Base-by-base conservation (phyloP, 2,329 filamentous ascomycete genomes). In the Sporothrix dimorphospora region DNA sequence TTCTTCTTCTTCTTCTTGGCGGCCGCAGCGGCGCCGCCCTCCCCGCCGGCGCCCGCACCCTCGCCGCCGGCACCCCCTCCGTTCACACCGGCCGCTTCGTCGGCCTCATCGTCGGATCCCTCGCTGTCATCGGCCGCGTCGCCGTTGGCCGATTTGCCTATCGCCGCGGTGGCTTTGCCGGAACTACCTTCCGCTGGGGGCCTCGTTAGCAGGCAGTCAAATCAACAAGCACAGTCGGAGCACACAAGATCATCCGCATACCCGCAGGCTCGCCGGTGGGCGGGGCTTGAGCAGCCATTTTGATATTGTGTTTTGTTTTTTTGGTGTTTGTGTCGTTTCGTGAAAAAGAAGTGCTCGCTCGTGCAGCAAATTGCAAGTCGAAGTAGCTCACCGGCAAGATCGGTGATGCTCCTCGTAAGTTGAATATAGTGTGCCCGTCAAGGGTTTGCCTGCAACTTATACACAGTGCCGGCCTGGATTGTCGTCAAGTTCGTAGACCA, bases 31-130 rank as follows among this genome's bases (percentile, higher is more conserved):
- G 77, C 81, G 16, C 42, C 81, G 16, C 42, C 72, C 34, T 47
- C 69, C 4, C 30, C 65, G n/a, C 38, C 70, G 16, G 45, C 71
- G n/a, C 49, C 71, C 8, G 45, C 71, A 14, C 49, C 71, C 8
- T 30, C 21, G 4, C 19, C 63, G 19, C 40, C 61, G 51, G 76
- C 80, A 45, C 59, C 49, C 19, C 69, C 49, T 12, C 69, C 61
- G 21, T 70, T 68, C 9, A 79, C 79, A 6, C 82, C 83, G 7
- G 80, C 80, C 16, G 79, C 78, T 9, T 78, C 83, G 24, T 86
- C 85, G 3, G 83, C 84, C 11, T 87, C 86, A 66, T 87, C 86
- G 34, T 85, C 85, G n/a, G 84, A 86, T 71, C 86, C 85, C 72
- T 85, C 85, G 74, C 81, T 82, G 57, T 85, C 84, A 73, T 81